These are phyloP conservation scores for Themeda triandra DNA, from an alignment of 176 grass and related monocot species.

Conservation along the genomic window DNA sequence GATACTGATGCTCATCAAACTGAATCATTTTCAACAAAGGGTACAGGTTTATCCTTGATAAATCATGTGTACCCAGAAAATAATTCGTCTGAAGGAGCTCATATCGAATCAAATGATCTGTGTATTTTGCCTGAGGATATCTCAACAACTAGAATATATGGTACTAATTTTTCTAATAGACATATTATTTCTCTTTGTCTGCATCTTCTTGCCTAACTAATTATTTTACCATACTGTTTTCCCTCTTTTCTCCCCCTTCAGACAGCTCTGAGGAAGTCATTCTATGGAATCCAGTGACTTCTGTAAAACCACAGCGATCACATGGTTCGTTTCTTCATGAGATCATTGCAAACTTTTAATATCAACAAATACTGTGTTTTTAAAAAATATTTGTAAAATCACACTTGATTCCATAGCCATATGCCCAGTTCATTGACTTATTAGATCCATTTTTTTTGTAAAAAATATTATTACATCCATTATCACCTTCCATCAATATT, in stretches of 20 bases:
- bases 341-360: neutral
- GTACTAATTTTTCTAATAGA: constrained; percentile 16
- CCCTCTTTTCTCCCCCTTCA: neutral
- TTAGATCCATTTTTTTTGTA: neutral
- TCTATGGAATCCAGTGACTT: constrained; percentile 34
- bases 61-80: constrained; percentile 11
- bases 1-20: constrained; percentile 22
- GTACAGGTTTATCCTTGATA: constrained; percentile 26
- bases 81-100: constrained; percentile 1
- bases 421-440: neutral
- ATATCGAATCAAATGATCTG: constrained; percentile 8
- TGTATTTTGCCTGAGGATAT: neutral
- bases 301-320: neutral
- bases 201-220: neutral
- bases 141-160: constrained; percentile 30
- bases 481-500: neutral
- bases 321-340: constrained; percentile 20
- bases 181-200: neutral
- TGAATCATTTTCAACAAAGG: constrained; percentile 23
- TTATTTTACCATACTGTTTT: neutral
- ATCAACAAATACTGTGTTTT: neutral
- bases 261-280: constrained; percentile 39
- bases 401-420: neutral
- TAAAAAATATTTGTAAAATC: neutral
- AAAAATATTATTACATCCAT: neutral